A percentile compares a stretch with the other conserved stretches of the same genome.
Conservation (phyloP, 2,329 filamentous ascomycete genomes). For the Ascochyta clinopodiicola region DNA sequence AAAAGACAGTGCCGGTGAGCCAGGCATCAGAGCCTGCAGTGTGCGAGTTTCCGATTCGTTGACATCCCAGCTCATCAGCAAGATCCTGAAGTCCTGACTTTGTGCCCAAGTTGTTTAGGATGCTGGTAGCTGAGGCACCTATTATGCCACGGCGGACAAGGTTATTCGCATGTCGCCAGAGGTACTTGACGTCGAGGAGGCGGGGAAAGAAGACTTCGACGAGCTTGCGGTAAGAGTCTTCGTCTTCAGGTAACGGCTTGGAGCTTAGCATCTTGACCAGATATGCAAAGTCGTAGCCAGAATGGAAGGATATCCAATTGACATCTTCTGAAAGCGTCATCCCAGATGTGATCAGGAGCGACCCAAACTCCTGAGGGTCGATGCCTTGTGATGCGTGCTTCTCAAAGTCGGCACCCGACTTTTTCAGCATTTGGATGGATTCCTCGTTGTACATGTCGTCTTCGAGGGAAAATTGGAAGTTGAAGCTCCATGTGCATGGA, state of each 20-base stretch:
- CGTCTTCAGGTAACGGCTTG: conserved; percentile 83
- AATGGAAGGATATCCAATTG: conserved; percentile 97
- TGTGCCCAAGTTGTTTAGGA: conserved; percentile 83
- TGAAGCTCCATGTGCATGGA: conserved; percentile 97
- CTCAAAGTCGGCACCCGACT: conserved; percentile 90
- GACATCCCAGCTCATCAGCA: conserved; percentile 89
- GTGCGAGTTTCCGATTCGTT: conserved; percentile 85
- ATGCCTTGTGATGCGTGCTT: conserved; percentile 88
- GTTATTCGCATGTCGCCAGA: conserved; percentile 85
- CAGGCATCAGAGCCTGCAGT: conserved; percentile 94
- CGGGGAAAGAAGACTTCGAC: conserved; percentile 93
- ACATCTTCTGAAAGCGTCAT: conserved; percentile 87
- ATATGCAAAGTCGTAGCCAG: conserved; percentile 97
- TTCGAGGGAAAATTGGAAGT: conserved; percentile 94
- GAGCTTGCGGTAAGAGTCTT: conserved; percentile 84
- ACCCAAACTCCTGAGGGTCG: conserved; percentile 85
- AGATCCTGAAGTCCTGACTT: conserved; percentile 94
- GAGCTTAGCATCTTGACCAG: conserved; percentile 91
- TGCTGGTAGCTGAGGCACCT: conserved; percentile 64
- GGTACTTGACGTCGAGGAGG: conserved; percentile 94
- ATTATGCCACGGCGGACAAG: conserved; percentile 61
- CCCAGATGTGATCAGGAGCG: conserved; percentile 88
- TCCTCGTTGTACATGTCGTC: conserved; percentile 98
- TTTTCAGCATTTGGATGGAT: conserved; percentile 88
- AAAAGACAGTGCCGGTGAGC: conserved; percentile 93